Evolutionary conservation across 768 basidiomycete genomes (phyloP), one percentile per base, ranked within the genome.

Genomic region (Postia placenta): DNA sequence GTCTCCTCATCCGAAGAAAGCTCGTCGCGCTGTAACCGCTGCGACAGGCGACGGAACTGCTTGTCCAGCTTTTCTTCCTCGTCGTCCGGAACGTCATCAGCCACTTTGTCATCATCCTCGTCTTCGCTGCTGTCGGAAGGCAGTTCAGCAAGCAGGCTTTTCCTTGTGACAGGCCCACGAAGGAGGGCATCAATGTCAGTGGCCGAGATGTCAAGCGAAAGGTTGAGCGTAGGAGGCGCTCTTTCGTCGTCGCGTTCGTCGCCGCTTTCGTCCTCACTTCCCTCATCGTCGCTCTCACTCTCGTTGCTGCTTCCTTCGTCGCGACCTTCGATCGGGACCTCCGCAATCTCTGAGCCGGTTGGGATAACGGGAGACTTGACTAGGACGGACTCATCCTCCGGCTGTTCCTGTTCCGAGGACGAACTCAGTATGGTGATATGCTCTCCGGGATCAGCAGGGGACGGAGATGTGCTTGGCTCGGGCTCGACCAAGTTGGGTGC

Each of bases 271-370:
- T 54, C 51, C 4, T 59, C 57, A 11, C 50, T 49, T 5, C 57
- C 62, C 5, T 53, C 53, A 15, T 48, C 48, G 48, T 53, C 54
- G 38, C 60, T 59, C 15, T 65, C 64, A 28, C 68, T 65, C 15
- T 70, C 73, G 11, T 63, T 61, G 52, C 68, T 68, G 25, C 69
- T 70, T n/a, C 67, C 70, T 60, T 73, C 70, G n/a, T 63, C 66
- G 23, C 54, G 60, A 41, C 60, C 61, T 50, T 71, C 65, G 11
- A 70, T 61, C 2, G 58, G 60, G 5, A 73, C 68, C 43, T 74
- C 69, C 15, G 65, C 65, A 17, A 67, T 48, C 27, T 60, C 53
- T 5, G 67, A 66, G n/a, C 64, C 62, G 11, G 52, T 51, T 26
- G 68, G 70, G n/a, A n/a, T n/a, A n/a, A n/a, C n/a, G n/a, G n/a